These are phyloP conservation scores for Colletotrichum australisinense DNA, from an alignment of 2,329 filamentous ascomycete genomes.

Conservation along the genomic window DNA sequence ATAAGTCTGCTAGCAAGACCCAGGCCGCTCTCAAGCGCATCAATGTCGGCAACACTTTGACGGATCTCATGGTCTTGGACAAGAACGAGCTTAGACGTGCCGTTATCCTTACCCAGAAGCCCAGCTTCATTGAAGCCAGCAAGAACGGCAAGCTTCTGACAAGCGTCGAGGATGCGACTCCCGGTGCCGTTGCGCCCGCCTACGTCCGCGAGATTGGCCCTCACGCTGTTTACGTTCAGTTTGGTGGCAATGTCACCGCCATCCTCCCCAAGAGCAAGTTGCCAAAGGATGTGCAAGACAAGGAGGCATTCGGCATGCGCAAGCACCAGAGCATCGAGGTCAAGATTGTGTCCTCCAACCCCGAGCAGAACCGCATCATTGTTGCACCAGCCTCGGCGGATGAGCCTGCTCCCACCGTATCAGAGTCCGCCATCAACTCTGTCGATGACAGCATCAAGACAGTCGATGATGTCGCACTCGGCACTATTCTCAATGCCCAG, in stretches of 20 bases:
- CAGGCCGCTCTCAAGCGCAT: slow-evolving; percentile 83
- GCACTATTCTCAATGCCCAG: slow-evolving; percentile 79
- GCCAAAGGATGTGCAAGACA: slow-evolving; percentile 72
- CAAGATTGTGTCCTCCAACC: slow-evolving; percentile 79
- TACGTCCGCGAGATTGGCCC: slow-evolving; percentile 88
- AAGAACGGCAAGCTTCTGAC: slow-evolving; percentile 79
- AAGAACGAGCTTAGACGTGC: slow-evolving; percentile 83
- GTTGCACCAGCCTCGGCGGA: slow-evolving; percentile 62
- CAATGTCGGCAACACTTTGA: slow-evolving; percentile 83
- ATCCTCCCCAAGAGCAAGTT: slow-evolving; percentile 85
- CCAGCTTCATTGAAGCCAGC: slow-evolving; percentile 80
- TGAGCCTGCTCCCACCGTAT: slow-evolving; percentile 42
- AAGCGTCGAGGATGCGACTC: slow-evolving; percentile 76
- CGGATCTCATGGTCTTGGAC: slow-evolving; percentile 86
- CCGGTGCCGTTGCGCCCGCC: slow-evolving; percentile 77
- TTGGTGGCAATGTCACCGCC: slow-evolving; percentile 80
- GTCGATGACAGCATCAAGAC: slow-evolving; percentile 73
- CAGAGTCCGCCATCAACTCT: slow-evolving; percentile 53
- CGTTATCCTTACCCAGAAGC: slow-evolving; percentile 84
- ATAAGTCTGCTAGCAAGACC: slow-evolving; percentile 85
- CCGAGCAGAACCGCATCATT: slow-evolving; percentile 75
- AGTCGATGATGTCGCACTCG: slow-evolving; percentile 79
- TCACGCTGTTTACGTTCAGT: slow-evolving; percentile 89
- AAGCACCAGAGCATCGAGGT: slow-evolving; percentile 81
- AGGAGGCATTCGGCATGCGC: slow-evolving; percentile 82